Conservation (phyloP, 805 yeast species). For the Hanseniaspora meyeri region DNA sequence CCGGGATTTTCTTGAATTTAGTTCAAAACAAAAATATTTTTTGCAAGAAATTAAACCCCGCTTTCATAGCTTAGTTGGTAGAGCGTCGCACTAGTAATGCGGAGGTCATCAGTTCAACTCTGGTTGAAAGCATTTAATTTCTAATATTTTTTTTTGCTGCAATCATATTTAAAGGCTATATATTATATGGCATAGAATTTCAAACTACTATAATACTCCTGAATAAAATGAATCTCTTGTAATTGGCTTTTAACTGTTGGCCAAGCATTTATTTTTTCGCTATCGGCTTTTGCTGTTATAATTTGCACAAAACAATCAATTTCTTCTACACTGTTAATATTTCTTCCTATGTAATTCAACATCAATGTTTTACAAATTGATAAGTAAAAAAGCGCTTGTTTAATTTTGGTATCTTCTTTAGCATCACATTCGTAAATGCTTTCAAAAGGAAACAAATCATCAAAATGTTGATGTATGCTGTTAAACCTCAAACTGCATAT, state of each 20-base stretch:
- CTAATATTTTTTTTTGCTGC: background rate
- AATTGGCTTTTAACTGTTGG: background rate
- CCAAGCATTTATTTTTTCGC: background rate
- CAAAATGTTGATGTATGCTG: background rate
- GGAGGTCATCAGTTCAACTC: constrained; percentile 73
- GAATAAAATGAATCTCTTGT: background rate
- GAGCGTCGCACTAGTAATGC: constrained; percentile 86
- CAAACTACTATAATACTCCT: background rate
- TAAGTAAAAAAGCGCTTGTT: background rate
- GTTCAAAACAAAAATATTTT: background rate
- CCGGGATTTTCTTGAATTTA: background rate
- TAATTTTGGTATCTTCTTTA: background rate
- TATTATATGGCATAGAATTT: background rate
- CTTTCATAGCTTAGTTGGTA: constrained; percentile 61
- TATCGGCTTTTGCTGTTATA: background rate
- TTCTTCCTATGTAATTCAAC: background rate
- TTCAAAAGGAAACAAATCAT: background rate
- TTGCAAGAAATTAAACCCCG: constrained; percentile 15
- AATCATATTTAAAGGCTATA: background rate
- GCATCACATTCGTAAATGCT: background rate
- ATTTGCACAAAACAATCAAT: background rate
- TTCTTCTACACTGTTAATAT: background rate
- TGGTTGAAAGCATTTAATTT: constrained; percentile 45
- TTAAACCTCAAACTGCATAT: background rate
- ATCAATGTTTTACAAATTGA: background rate